Percentiles rank a stretch among this genome's conserved stretches.
phyloP scores from a whole-genome alignment of 768 basidiomycete genomes.

The Strobilomyces dryophilus region DNA sequence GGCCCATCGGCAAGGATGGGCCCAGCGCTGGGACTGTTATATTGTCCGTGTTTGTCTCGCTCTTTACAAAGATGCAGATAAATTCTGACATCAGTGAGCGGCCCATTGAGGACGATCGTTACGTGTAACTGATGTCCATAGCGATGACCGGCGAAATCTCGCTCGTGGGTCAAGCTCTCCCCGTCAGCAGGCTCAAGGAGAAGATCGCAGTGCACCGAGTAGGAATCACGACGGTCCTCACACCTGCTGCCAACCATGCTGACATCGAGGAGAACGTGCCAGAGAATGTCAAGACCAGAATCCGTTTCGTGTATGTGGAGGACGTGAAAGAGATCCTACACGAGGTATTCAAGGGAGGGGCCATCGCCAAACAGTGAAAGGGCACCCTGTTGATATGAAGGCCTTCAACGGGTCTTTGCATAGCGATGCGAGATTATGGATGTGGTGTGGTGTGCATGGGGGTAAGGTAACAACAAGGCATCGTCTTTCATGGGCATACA shows the following conservation, averaged over 20 bases:
- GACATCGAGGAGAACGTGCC: conserved; percentile 99
- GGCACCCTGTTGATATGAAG: conserved; percentile 44
- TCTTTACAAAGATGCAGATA: conserved; percentile 83
- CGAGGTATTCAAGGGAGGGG: conserved; percentile 74
- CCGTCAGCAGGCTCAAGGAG: conserved; percentile 94
- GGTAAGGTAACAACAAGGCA: background rate
- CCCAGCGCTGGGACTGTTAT: conserved; percentile 97
- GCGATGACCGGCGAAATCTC: conserved; percentile 99
- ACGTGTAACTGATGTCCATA: conserved; percentile 24
- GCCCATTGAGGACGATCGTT: background rate
- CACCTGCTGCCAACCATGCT: conserved; percentile 82
- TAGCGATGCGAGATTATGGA: background rate
- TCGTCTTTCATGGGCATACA: conserved; percentile 2
- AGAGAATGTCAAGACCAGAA: conserved; percentile 91
- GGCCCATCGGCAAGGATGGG: conserved; percentile 91
- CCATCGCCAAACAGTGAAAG: conserved; percentile 60
- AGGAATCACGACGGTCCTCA: conserved; percentile 88
- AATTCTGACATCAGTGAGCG: conserved; percentile 81
- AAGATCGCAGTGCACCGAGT: conserved; percentile 97
- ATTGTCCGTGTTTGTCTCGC: conserved; percentile 82
- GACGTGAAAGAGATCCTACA: conserved; percentile 85
- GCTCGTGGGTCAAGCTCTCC: conserved; percentile 91
- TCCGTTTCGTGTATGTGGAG: conserved; percentile 93
- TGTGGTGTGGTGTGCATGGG: background rate
- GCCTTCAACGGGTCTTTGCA: background rate